These are phyloP conservation scores for Diaporthe sp. DNA, from an alignment of 2,329 filamentous ascomycete genomes.

Conservation along the genomic window DNA sequence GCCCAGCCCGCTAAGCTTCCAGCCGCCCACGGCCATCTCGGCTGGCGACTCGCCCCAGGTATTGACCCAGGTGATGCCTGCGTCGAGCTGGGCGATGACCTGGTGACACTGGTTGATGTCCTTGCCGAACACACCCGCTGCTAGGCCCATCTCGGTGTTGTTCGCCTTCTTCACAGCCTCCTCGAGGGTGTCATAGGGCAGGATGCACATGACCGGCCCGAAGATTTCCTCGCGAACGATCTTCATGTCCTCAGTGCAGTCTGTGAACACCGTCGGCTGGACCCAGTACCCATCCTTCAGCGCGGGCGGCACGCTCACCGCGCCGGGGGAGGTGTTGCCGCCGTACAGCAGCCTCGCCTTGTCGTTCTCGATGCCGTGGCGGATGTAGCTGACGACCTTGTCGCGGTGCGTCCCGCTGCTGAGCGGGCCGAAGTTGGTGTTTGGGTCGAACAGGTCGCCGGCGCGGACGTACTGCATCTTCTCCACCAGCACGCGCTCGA, in stretches of 20 bases:
- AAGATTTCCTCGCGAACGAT: slow-evolving; percentile 89
- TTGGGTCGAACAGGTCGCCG: slow-evolving; percentile 77
- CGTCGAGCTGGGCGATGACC: slow-evolving; percentile 78
- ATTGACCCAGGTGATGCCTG: slow-evolving; percentile 93
- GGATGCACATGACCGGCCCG: slow-evolving; percentile 86
- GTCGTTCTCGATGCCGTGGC: slow-evolving; percentile 79
- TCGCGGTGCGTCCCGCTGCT: slow-evolving; percentile 80
- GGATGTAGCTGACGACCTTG: slow-evolving; percentile 84
- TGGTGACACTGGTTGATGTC: slow-evolving; percentile 81
- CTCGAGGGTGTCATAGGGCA: slow-evolving; percentile 78
- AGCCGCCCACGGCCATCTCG: slow-evolving; percentile 92
- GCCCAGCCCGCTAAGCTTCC: slow-evolving; percentile 90
- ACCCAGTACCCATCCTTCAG: slow-evolving; percentile 83
- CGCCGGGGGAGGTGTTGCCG: slow-evolving; percentile 70
- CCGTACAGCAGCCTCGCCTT: slow-evolving; percentile 81
- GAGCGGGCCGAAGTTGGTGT: slow-evolving; percentile 87
- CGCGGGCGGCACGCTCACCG: slow-evolving; percentile 57
- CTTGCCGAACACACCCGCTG: slow-evolving; percentile 85
- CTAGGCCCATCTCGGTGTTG: slow-evolving; percentile 81
- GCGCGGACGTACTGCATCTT: slow-evolving; percentile 79
- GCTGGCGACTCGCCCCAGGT: slow-evolving; percentile 94
- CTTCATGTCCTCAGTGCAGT: slow-evolving; percentile 86
- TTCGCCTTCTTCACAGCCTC: slow-evolving; percentile 82
- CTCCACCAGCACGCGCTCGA: slow-evolving; percentile 77
- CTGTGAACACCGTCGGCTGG: slow-evolving; percentile 84